phyloP scores from a whole-genome alignment of 345 rosid genomes.

The Conringia planisiliqua region DNA sequence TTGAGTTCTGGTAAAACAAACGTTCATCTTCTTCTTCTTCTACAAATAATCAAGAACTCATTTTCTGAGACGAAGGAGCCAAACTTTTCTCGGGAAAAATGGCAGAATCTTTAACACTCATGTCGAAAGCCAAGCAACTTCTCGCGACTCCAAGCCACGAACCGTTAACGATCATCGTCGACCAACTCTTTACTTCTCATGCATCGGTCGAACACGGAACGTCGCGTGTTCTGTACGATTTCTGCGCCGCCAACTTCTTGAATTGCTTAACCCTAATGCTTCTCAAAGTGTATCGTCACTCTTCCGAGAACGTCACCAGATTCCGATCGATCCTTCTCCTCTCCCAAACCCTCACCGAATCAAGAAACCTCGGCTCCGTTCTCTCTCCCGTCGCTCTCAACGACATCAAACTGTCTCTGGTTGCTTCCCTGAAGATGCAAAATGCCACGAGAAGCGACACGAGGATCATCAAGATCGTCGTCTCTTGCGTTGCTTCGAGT shows the following conservation, averaged over 20 bases:
- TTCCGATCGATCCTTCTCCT: background rate
- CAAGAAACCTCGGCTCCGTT: background rate
- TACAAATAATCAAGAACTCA: background rate
- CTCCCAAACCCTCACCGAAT: background rate
- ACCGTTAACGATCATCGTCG: background rate
- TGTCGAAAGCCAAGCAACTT: background rate
- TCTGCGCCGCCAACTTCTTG: background rate
- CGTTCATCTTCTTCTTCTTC: background rate
- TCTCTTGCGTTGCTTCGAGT: background rate
- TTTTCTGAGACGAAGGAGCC: background rate
- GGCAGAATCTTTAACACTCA: background rate
- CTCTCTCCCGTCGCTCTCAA: background rate
- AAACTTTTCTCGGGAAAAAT: background rate
- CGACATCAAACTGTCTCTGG: conserved; percentile 3
- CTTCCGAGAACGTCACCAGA: background rate
- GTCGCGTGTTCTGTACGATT: background rate
- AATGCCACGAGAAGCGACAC: background rate
- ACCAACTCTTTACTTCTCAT: background rate
- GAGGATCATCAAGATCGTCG: background rate
- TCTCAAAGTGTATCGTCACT: background rate
- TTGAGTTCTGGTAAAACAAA: background rate
- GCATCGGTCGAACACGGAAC: background rate
- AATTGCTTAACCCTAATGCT: conserved; percentile 5
- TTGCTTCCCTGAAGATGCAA: background rate
- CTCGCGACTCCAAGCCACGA: conserved; percentile 6